A percentile compares a stretch with the other conserved stretches of the same genome.
These are phyloP conservation scores for Trichosporon asahii DNA, from an alignment of 1,284 basidiomycete species.

Conservation along the genomic window DNA sequence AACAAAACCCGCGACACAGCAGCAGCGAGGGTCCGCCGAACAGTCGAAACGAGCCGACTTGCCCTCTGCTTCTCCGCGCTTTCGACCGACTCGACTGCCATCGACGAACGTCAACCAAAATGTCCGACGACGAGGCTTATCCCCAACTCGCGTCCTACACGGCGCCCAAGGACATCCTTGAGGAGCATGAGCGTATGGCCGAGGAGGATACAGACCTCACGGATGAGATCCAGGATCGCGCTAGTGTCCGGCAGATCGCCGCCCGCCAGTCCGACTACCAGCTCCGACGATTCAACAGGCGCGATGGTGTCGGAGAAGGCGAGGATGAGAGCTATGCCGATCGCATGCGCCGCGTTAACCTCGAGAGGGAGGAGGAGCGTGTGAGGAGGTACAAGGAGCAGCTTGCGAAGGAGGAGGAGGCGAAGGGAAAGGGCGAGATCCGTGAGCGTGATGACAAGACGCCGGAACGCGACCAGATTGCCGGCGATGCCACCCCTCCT, in stretches of 20 bases:
- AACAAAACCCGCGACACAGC: neutral
- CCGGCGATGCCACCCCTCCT: slow-evolving; percentile 41
- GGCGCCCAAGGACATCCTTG: slow-evolving; percentile 86
- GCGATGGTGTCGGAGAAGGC: slow-evolving; percentile 54
- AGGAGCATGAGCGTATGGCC: slow-evolving; percentile 89
- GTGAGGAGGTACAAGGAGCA: slow-evolving; percentile 85
- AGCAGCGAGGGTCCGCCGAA: neutral
- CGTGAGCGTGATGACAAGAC: slow-evolving; percentile 69
- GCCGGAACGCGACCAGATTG: slow-evolving; percentile 61
- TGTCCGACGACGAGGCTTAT: slow-evolving; percentile 30
- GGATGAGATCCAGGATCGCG: slow-evolving; percentile 91
- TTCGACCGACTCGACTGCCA: slow-evolving; percentile 6
- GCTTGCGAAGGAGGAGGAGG: slow-evolving; percentile 65
- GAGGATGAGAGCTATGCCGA: slow-evolving; percentile 89
- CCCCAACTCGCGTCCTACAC: slow-evolving; percentile 78
- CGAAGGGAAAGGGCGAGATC: slow-evolving; percentile 44
- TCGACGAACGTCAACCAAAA: slow-evolving; percentile 12
- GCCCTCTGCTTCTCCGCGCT: neutral
- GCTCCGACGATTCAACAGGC: slow-evolving; percentile 79
- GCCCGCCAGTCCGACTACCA: slow-evolving; percentile 95
- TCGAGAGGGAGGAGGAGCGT: slow-evolving; percentile 90
- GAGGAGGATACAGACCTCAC: slow-evolving; percentile 78
- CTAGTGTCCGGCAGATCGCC: slow-evolving; percentile 88
- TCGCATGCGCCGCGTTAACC: slow-evolving; percentile 83
- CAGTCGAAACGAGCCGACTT: neutral